Base-by-base conservation (phyloP, 768 basidiomycete species). In the Tephrocybe sp. region DNA sequence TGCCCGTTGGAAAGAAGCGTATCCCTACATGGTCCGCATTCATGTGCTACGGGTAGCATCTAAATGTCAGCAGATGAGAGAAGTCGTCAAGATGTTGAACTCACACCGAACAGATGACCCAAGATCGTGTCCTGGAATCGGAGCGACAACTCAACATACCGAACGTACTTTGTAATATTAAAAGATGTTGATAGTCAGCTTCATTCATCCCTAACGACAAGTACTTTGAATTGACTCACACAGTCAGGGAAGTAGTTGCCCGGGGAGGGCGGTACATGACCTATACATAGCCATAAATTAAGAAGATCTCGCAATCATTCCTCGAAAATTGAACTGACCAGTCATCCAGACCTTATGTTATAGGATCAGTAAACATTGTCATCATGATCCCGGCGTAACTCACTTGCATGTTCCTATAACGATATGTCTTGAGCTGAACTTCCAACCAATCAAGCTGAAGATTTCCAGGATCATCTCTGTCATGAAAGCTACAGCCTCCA, bases 361-460 rank as follows among this genome's bases (percentile, higher is more conserved):
- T 21, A 12, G 21, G n/a, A 39, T 12, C 30, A 1, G 27, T 54
- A 5, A 43, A 25, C 37, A 18, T 50, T 49, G 41, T 39, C 39
- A 18, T 29, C 7, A 27, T 37, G 27, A 49, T 47, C 7, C 19
- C n/a, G 23, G 12, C 19, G 24, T n/a, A 29, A 57, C 78, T 45
- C 60, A 85, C 88, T 75, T 91, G 83, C 81, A 93, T 86, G 29
- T 79, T 80, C 47, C 86, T 71, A 3, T 77, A 65, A 50, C 88
- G 74, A 64, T 84, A 92, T 48, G 66, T 69, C 41, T 79, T 69
- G 16, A 97, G 71, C 65, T 93, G 91, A 2, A 89, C 89, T 52
- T 91, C 90, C 11, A 97, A 74, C 93, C 93, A 97, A 64, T 91
- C 88, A 57, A 94, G 75, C 61, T 97, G 76, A 21, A 91, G 73